Evolutionary conservation across 2,329 filamentous ascomycete genomes (phyloP).

Genomic region (Pseudopyrenochaeta lycopersici): DNA sequence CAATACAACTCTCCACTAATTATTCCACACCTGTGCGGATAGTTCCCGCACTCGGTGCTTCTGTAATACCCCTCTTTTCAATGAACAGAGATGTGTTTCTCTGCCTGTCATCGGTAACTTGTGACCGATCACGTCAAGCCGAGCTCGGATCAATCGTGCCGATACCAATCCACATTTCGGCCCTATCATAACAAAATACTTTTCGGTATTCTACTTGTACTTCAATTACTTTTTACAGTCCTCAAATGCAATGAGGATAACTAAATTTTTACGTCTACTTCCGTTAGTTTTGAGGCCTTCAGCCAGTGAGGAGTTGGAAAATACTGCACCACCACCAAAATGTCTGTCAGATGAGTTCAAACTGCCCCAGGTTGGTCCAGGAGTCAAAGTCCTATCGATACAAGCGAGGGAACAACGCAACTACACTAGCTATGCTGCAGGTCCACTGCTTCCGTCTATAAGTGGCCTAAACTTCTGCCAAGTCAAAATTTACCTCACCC

Average conservation of each 20-base stretch:
- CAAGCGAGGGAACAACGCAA: slow-evolving; percentile 17
- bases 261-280: neutral
- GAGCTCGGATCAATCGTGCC: neutral
- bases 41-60: too few species aligned
- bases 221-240: neutral
- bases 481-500: slow-evolving; percentile 29
- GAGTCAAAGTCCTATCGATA: slow-evolving; percentile 21
- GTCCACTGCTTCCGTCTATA: slow-evolving; percentile 12
- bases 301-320: neutral
- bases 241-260: neutral
- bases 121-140: neutral
- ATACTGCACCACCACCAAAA: neutral
- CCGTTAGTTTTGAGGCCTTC: neutral
- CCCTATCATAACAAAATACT: too few species aligned
- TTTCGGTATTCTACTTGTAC: neutral
- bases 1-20: too few species aligned
- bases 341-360: slow-evolving; percentile 15
- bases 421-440: slow-evolving; percentile 18
- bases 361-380: slow-evolving; percentile 10
- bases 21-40: too few species aligned
- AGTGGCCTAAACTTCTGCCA: slow-evolving; percentile 32
- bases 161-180: neutral
- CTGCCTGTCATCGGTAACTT: neutral
- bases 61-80: neutral
- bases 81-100: neutral